Evolutionary conservation across 2,329 filamentous ascomycete genomes (phyloP).

Genomic region (Chlorencoelia australis): DNA sequence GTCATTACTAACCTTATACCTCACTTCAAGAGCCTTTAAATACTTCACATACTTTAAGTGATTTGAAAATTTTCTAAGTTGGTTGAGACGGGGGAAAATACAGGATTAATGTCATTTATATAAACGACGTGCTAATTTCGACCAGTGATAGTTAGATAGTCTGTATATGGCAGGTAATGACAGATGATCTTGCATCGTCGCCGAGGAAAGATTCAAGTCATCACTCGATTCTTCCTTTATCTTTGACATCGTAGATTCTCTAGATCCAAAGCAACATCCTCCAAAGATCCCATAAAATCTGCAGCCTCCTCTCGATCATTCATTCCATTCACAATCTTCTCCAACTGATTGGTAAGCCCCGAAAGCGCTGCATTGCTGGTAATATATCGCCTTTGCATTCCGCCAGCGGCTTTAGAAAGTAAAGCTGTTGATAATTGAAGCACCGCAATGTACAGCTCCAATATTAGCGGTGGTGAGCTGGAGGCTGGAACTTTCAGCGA

Average conservation of each 20-base stretch:
- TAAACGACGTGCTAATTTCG: no score
- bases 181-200: no score
- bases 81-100: no score
- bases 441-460: conserved; percentile 42
- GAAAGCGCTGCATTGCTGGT: conserved; percentile 41
- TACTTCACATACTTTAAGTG: no score
- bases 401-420: conserved; percentile 35
- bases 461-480: conserved; percentile 8
- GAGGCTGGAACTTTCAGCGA: conserved; percentile 21
- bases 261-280: conserved; percentile 14
- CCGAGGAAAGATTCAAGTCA: no score
- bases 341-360: conserved; percentile 38
- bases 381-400: conserved; percentile 39
- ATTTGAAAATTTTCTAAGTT: no score
- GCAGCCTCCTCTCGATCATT: conserved; percentile 21
- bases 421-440: conserved; percentile 46
- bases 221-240: no score
- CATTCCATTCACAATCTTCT: conserved; percentile 13
- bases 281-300: conserved; percentile 34
- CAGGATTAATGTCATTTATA: no score
- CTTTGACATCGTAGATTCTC: conserved; percentile 4
- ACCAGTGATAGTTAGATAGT: no score
- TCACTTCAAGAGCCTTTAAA: no score
- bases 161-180: no score
- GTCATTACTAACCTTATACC: no score